Percentiles rank a stretch among this genome's conserved stretches.
Evolutionary conservation across 2,329 filamentous ascomycete genomes (phyloP).

Genomic region (Penicillium sp.): DNA sequence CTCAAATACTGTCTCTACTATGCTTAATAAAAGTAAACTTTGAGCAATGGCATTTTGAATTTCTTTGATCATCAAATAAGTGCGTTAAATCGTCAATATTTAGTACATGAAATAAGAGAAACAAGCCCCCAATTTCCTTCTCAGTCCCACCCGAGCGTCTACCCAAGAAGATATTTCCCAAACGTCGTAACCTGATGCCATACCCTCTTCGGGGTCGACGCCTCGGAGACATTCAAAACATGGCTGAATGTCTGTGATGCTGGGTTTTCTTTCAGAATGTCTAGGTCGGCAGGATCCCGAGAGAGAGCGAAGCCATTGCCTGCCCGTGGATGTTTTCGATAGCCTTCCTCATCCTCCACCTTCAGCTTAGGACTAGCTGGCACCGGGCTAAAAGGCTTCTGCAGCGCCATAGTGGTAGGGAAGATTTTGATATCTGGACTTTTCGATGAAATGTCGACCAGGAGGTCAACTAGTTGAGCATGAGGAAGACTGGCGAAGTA

Average conservation of each 20-base stretch:
- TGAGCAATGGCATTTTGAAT: background rate
- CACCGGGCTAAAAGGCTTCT: background rate
- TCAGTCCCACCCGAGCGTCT: background rate
- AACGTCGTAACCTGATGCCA: background rate
- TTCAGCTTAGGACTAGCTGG: conserved; percentile 13
- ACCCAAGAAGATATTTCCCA: background rate
- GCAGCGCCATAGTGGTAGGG: conserved; percentile 39
- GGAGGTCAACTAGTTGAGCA: conserved; percentile 65
- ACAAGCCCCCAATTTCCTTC: background rate
- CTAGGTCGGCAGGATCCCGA: conserved; percentile 62
- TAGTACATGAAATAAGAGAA: background rate
- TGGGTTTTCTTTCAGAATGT: conserved; percentile 66
- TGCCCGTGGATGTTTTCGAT: conserved; percentile 65
- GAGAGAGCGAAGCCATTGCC: conserved; percentile 65
- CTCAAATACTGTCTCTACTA: too few relatives aligned
- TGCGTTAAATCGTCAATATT: background rate
- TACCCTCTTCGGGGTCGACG: background rate
- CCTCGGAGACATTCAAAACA: conserved; percentile 32
- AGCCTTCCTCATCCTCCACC: conserved; percentile 54
- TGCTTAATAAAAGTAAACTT: background rate
- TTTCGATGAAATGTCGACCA: conserved; percentile 64
- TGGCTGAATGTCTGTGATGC: conserved; percentile 62
- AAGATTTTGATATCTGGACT: conserved; percentile 72
- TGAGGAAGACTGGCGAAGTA: conserved; percentile 68
- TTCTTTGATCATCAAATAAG: background rate